These are phyloP conservation scores for Colletotrichum horii DNA, from an alignment of 2,329 filamentous ascomycete genomes.

Conservation along the genomic window DNA sequence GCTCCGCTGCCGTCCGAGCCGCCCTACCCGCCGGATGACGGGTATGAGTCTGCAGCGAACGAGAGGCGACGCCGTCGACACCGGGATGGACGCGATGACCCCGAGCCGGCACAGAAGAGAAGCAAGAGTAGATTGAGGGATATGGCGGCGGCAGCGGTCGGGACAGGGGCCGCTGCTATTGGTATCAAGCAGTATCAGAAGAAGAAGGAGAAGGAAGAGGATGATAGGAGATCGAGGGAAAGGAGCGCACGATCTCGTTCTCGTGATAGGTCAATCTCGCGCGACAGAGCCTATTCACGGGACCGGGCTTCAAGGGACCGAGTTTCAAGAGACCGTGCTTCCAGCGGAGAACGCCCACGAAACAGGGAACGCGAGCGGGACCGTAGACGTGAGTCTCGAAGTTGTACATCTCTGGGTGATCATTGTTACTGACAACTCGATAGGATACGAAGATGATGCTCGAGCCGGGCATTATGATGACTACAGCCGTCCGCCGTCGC, in stretches of 20 bases:
- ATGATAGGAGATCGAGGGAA: constrained; percentile 21
- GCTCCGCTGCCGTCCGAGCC: constrained; percentile 54
- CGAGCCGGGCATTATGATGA: constrained; percentile 39
- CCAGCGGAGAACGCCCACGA: constrained; percentile 27
- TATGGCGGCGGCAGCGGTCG: constrained; percentile 59
- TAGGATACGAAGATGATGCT: constrained; percentile 42
- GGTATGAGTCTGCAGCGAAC: constrained; percentile 55
- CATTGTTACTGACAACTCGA: constrained; percentile 16
- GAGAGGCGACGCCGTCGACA: constrained; percentile 43
- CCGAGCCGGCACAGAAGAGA: constrained; percentile 47
- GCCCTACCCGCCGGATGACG: constrained; percentile 36
- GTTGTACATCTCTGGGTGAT: neutral
- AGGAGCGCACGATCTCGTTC: constrained; percentile 9
- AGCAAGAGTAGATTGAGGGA: constrained; percentile 61
- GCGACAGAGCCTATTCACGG: neutral
- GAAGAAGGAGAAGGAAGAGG: constrained; percentile 47
- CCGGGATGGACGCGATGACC: constrained; percentile 39
- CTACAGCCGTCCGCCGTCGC: constrained; percentile 46
- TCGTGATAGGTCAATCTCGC: constrained; percentile 9
- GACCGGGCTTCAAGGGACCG: constrained; percentile 5
- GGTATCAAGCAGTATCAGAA: constrained; percentile 67
- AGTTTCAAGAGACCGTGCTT: constrained; percentile 2
- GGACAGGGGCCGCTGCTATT: constrained; percentile 64
- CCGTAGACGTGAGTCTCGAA: constrained; percentile 34
- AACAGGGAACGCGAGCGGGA: constrained; percentile 32